Conservation (phyloP, 2,329 filamentous ascomycete species). For the Neofusicoccum kwambonambiense region DNA sequence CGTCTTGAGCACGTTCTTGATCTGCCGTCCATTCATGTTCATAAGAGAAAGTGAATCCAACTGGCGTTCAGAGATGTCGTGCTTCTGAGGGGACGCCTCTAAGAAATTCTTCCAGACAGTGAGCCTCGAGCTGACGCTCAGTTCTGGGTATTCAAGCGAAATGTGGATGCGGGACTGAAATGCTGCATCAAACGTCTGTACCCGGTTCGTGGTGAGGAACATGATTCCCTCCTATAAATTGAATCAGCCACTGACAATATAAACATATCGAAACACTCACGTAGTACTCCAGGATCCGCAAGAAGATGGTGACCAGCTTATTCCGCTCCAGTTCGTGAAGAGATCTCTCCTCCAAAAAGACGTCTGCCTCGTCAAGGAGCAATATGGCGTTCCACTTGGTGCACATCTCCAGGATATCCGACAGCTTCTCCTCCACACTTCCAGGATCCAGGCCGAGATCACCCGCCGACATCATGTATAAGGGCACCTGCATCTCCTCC, state of each 20-base stretch:
- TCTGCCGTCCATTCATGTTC: constrained; percentile 42
- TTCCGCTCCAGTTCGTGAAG: constrained; percentile 23
- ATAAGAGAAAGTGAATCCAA: constrained; percentile 30
- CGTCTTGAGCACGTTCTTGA: constrained; percentile 45
- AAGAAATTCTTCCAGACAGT: constrained; percentile 50
- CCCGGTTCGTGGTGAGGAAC: constrained; percentile 37
- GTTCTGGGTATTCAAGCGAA: constrained; percentile 42
- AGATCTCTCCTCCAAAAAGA: constrained; percentile 27
- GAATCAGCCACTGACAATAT: background rate
- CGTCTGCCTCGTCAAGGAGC: constrained; percentile 52
- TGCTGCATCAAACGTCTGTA: constrained; percentile 44
- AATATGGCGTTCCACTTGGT: constrained; percentile 53
- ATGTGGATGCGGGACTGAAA: constrained; percentile 50
- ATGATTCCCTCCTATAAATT: constrained; percentile 20
- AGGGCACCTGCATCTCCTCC: constrained; percentile 47
- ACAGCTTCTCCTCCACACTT: constrained; percentile 46
- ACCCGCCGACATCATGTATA: constrained; percentile 49
- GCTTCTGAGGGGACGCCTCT: constrained; percentile 23
- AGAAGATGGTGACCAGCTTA: constrained; percentile 30
- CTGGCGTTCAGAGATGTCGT: constrained; percentile 30
- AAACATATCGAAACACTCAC: background rate
- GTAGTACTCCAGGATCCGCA: constrained; percentile 45
- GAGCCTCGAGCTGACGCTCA: constrained; percentile 35
- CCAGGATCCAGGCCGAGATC: constrained; percentile 49
- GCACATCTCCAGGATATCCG: constrained; percentile 49